Evolutionary conservation across 176 grass and related monocot species (phyloP), one percentile per base, ranked within the genome.

Genomic region (Triticum turgidum): DNA sequence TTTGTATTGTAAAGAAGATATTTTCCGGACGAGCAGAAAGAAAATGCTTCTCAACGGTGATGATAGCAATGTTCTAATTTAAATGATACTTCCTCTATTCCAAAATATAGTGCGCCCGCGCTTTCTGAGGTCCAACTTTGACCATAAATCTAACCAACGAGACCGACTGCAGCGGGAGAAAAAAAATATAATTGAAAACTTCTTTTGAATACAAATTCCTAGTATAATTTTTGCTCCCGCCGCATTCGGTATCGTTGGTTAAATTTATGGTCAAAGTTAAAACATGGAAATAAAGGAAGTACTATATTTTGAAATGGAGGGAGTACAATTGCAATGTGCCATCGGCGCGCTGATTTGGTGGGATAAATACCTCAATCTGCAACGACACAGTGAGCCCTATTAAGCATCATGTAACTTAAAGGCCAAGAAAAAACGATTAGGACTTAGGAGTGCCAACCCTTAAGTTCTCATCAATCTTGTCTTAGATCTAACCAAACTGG

Each of bases 341-440:
- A 81, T 9, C 11, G 3, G 1, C 0, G 63, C 27, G 77, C 49
- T 81, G 68, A 20, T 87, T 80, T 1, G 69, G 29, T 27, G 78
- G 77, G 9, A 80, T 38, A 47, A 80, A 73, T 21, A 86, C 67
- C 85, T 86, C 56, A 73, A 86, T 80, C 85, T 81, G n/a, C 41
- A 75, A 73, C 5, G 13, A 51, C 52, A 76, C 34, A 76, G 4
- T 66, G 58, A 45, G 25, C 11, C 49, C 39, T 65, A 25, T 8
- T 64, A 80, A 45, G 11, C n/a, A 30, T 51, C 21, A 79, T 70
- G 47, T 21, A 38, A 20, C 33, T 69, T 34, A 21, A 32, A 76
- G 2, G 39, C 7, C 13, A 45, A 52, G 29, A 27, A 32, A 47
- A 34, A 44, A 24, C 1, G 21, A 44, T 73, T 73, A 38, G 11